Base-by-base conservation (phyloP, 2,329 filamentous ascomycete genomes). In the Blastomyces gilchristii region DNA sequence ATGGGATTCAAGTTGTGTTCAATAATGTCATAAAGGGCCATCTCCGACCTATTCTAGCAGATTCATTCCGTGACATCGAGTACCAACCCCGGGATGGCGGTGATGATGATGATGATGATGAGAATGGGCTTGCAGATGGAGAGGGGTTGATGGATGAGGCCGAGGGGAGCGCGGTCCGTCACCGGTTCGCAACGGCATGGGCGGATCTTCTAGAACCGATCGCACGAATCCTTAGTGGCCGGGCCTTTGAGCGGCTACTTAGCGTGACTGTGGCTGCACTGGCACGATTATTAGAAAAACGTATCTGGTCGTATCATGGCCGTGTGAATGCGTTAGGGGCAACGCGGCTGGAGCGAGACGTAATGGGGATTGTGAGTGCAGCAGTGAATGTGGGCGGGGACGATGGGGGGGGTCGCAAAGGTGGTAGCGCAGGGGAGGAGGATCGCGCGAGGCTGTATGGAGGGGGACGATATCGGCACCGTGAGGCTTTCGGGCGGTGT, bases 41-140 rank as follows among this genome's bases (percentile, higher is more conserved):
- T 12, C 81, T 99, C 16, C 87, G 92, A 0, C 90, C 91, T 0
- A 87, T 97, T 2, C 81, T 99, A 12, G 84, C 86, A 22, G 93
- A 99, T 64, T 87, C 91, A 0, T 97, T 97, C 81, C 87, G 92
- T 53, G 93, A 97, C 70, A 85, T 90, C 28, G 91, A 97, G 75
- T 99, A 99, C 76, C 82, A 85, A 9, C 79, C 90, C 3, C 81
- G 81, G 0, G 83, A 87, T 65, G 78, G 11, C 77, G 78, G 3
- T 70, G 72, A 75, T 22, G 71, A 74, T 3, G 65, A 64, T 77
- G 78, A 2, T 70, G 72, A 75, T 22, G 71, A 74, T 3, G 65
- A 64, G 6, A 18, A 39, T 11, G 72, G 72, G 14, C n/a, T 47
- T 43, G 25, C 31, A 8, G 43, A 59, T 47, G 67, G 63, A 28